Base-by-base conservation (phyloP, 768 basidiomycete genomes). In the Tricholoma sp. region DNA sequence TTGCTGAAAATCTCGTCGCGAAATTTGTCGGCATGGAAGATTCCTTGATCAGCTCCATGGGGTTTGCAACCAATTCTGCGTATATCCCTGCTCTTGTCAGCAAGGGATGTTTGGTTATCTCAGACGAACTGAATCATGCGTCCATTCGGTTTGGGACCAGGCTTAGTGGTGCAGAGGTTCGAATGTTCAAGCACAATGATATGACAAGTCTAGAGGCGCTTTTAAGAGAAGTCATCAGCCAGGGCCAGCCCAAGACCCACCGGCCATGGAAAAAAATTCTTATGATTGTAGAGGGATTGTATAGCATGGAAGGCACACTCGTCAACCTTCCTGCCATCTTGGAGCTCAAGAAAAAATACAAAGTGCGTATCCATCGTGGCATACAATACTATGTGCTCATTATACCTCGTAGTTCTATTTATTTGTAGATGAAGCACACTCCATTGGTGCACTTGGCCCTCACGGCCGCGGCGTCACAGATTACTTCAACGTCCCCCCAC, bases 191-290 rank as follows among this genome's bases (percentile, higher is more conserved):
- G 79, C 97, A 99, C 69, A 98, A 99, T 66, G 85, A 98, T 70
- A 91, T 98, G 88, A 70, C 76, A 39, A 84, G 77, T 50, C 74
- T 99, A 54, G 96, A 98, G 71, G 68, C 74, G 6, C 66, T 98
- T 11, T 74, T 99, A 66, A 79, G 86, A 42, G 97, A 99, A 71
- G 86, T 85, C 24, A 95, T 99, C 73, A 92, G 89, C 64, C 97
- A 99, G 70, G 97, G 97, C 13, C 96, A 98, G 68, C 94, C 96
- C 4, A 89, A 94, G 74, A 97, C 94, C 0, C 97, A 98, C 65
- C 74, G 97, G n/a, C 96, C 96, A 11, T 98, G 97, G 97, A 97
- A 96, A 78, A 98, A 96, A 77, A 98, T 99, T 58, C 71, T 99
- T 37, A 61, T 99, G 44, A 83, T 97, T 54, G 93, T 98, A 11